Evolutionary conservation across 2,329 filamentous ascomycete genomes (phyloP), one percentile per base, ranked within the genome.

Genomic region (Elsinoe ampelina): DNA sequence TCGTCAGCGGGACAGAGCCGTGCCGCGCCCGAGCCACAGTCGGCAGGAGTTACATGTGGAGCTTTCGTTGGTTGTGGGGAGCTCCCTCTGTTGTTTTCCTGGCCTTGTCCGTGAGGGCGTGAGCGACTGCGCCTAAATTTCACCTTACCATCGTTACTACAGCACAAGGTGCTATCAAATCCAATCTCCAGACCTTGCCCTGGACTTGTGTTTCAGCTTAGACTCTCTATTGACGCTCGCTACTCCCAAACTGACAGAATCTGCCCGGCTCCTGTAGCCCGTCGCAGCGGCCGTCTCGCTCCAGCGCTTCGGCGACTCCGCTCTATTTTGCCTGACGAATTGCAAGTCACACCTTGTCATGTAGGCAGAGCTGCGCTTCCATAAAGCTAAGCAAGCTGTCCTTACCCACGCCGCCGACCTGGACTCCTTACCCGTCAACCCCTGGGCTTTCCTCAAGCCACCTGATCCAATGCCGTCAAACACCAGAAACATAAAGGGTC

Each of bases 391-490:
- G 8, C 17, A 26, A 17, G 15, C 26, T 22, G 11, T 35, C 17
- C 45, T 19, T 19, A 56, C 3, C 34, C 22, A n/a, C 26, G 41
- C 42, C 55, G 58, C 58, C 57, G 63, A 57, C 15, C 62, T 70
- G 68, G 66, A 70, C 65, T 67, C 68, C 2, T 60, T 70, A 54
- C 67, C 68, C 11, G 57, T 61, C 34, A 55, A 58, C 48, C 68
- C 66, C 58, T 69, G 68, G 67, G 63, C 62, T 17, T 66, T 67
- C 59, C 60, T 66, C 34, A 54, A 61, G 58, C 58, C 60, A 58
- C 10, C 19, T 12, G 30, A 56, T n/a, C 38, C 36, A 30, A 30
- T 43, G 19, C 41, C 8, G 4, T 8, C 26, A 30, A 5, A 30
- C 7, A 30, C 26, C 7, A 30, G 4, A 30, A 30, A 30, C 7